Conservation (phyloP, 208 protist genomes). For the Tritrichomonas musculus region DNA sequence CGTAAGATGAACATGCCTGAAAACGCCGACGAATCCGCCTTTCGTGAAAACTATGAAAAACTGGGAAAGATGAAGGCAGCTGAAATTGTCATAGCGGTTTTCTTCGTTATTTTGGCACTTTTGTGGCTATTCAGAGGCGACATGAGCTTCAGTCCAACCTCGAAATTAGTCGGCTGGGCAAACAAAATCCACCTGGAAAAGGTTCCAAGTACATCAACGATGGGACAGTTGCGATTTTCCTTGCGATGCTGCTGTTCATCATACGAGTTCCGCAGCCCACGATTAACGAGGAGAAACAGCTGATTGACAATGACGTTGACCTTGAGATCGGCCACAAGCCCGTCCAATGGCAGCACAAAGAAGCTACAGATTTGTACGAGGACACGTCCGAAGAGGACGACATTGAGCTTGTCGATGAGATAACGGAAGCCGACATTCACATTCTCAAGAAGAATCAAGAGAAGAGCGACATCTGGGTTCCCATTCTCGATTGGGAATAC, state of each 20-base stretch:
- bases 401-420: neutral
- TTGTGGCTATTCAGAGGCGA: neutral
- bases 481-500: slow-evolving; percentile 13
- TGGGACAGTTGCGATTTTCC: neutral
- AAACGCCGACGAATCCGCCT: neutral
- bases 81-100: neutral
- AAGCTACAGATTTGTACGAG: too few species aligned
- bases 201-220: neutral
- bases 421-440: neutral
- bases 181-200: neutral
- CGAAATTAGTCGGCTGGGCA: neutral
- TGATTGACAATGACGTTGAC: neutral
- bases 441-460: too few species aligned
- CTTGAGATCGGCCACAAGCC: neutral
- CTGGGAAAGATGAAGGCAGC: neutral
- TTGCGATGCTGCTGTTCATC: neutral
- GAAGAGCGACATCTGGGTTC: neutral
- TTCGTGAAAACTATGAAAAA: neutral
- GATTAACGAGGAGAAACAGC: neutral
- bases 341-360: too few species aligned
- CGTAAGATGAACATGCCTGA: neutral
- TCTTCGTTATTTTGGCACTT: neutral
- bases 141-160: too few species aligned
- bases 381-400: neutral
- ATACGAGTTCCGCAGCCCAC: neutral